Evolutionary conservation across 176 grass and related monocot genomes (phyloP).

Genomic region (Thalia dealbata): DNA sequence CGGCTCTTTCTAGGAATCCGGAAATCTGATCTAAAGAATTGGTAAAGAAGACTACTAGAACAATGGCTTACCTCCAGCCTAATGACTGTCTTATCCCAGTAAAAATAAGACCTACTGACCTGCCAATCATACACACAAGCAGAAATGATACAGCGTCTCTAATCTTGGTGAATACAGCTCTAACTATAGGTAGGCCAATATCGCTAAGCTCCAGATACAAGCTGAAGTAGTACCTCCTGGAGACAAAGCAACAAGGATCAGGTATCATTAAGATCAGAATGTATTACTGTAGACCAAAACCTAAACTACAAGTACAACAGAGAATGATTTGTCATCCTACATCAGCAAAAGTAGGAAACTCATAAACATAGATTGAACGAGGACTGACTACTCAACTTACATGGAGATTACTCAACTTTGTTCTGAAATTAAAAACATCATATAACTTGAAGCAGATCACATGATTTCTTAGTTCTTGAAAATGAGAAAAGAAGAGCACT

Average conservation of each 20-base stretch:
- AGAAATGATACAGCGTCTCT: slow-evolving; percentile 72
- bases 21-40: background rate
- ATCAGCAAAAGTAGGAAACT: background rate
- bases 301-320: background rate
- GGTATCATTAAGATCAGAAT: background rate
- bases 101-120: slow-evolving; percentile 87
- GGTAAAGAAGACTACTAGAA: background rate
- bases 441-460: background rate
- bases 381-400: background rate
- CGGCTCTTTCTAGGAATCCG: background rate
- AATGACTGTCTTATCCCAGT: slow-evolving; percentile 72
- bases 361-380: background rate
- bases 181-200: slow-evolving; percentile 62
- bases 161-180: slow-evolving; percentile 40
- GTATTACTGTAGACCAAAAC: background rate
- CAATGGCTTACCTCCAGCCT: slow-evolving; percentile 53
- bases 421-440: background rate
- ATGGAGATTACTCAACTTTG: background rate
- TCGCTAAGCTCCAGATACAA: slow-evolving; percentile 78
- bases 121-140: slow-evolving; percentile 88
- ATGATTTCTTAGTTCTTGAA: background rate
- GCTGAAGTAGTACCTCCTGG: slow-evolving; percentile 95
- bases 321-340: background rate
- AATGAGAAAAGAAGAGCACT: background rate
- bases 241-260: slow-evolving; percentile 12